Percentiles rank a stretch among this genome's conserved stretches.
phyloP scores from a whole-genome alignment of 2,329 filamentous ascomycete genomes.

The Metarhizium anisopliae region DNA sequence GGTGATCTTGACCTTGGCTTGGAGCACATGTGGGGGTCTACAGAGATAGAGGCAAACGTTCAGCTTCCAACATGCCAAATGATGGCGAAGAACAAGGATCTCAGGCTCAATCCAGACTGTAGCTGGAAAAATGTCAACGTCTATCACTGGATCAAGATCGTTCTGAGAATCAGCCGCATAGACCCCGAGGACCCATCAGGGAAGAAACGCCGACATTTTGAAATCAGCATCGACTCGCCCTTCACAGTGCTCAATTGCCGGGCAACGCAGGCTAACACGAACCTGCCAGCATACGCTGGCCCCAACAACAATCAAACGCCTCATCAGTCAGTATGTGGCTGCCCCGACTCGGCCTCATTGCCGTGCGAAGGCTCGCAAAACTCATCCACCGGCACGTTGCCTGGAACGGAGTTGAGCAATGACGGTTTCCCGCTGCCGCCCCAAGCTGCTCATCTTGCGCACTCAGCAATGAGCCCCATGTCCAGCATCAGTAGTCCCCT shows the following conservation, averaged over 20 bases:
- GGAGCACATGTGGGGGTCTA: conserved; percentile 72
- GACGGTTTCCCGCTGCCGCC: conserved; percentile 38
- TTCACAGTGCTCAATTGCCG: conserved; percentile 90
- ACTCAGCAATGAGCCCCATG: conserved; percentile 21
- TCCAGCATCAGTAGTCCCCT: conserved; percentile 12
- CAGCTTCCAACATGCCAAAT: conserved; percentile 83
- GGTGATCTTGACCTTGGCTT: conserved; percentile 65
- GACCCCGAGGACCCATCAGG: conserved; percentile 66
- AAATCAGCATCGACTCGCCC: conserved; percentile 93
- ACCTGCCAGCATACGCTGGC: conserved; percentile 66
- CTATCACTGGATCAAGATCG: conserved; percentile 96
- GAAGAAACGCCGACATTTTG: conserved; percentile 76
- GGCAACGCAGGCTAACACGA: conserved; percentile 84
- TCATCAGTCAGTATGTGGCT: conserved; percentile 41
- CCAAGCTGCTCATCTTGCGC: conserved; percentile 45
- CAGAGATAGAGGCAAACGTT: conserved; percentile 90
- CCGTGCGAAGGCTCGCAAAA: conserved; percentile 58
- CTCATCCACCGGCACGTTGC: conserved; percentile 45
- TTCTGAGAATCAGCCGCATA: conserved; percentile 81
- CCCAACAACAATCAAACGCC: conserved; percentile 38
- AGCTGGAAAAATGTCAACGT: conserved; percentile 92
- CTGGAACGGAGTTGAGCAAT: conserved; percentile 25
- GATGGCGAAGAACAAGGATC: conserved; percentile 62
- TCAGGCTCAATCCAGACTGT: conserved; percentile 75
- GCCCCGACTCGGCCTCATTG: conserved; percentile 40